Evolutionary conservation across 805 yeast species (phyloP), one percentile per base, ranked within the genome.

Genomic region (Kluyveromyces starmeri): DNA sequence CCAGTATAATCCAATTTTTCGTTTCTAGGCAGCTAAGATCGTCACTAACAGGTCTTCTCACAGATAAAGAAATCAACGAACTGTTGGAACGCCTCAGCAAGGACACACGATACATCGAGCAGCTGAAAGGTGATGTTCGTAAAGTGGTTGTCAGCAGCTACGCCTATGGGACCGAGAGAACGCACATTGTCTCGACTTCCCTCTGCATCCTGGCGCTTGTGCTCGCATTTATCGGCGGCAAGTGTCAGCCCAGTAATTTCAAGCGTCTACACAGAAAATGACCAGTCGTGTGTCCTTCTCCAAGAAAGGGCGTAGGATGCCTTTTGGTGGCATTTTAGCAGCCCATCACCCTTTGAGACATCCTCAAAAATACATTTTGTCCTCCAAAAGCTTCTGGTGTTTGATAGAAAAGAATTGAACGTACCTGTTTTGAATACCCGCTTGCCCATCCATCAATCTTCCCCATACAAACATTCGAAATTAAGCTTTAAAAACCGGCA

Each of bases 1-100:
- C 49, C 7, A 38, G 40, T 7, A 32, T 45, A 9, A 36, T 41
- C 8, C 49, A 41, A 27, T 14, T 34, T n/a, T 33, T 20, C 12
- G 41, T 42, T 20, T 27, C 38, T 11, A 36, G 30, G 17, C 28
- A 29, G 13, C n/a, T 40, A 18, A 36, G 32, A 13, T 13, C 16
- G 7, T 21, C 24, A 12, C 25, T 45, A 18, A 27, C 36, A 21
- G 45, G 37, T 11, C 4, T 35, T 5, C 21, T 43, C 20, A 28
- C 25, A 14, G 42, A 43, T 8, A 28, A 33, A 13, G 40, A 37
- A 25, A 37, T 43, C 19, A 25, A 27, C 11, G 30, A 32, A 10
- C 20, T 45, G 32, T 28, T 43, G 11, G n/a, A 8, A 11, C 35
- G 36, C 24, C 37, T 45, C 24, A 37, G 37, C 16, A 36, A 37